Evolutionary conservation across 345 rosid genomes (phyloP).

Genomic region (Carallia brachiata): DNA sequence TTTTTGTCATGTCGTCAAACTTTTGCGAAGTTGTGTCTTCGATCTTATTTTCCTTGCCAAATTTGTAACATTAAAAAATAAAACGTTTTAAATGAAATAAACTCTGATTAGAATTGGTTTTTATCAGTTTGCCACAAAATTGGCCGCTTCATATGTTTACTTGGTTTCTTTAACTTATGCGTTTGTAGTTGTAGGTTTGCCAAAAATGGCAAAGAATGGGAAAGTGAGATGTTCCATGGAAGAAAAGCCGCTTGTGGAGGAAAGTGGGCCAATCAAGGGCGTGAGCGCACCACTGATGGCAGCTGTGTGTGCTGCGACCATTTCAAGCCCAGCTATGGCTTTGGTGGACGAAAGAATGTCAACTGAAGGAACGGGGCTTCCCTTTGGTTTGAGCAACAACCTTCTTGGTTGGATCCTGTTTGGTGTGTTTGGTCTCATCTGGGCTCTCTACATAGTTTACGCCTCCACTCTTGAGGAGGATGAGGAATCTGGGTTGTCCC

Average conservation of each 20-base stretch:
- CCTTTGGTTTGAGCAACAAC: slow-evolving; percentile 93
- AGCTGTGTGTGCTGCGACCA: slow-evolving; percentile 51
- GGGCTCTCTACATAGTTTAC: slow-evolving; percentile 76
- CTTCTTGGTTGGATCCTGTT: slow-evolving; percentile 88
- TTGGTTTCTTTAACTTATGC: neutral
- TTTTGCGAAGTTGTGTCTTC: neutral
- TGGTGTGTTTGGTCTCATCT: slow-evolving; percentile 80
- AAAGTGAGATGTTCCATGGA: slow-evolving; percentile 61
- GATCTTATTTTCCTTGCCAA: neutral
- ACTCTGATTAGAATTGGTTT: too few species aligned
- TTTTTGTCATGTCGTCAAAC: too few species aligned
- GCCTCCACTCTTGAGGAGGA: slow-evolving; percentile 70
- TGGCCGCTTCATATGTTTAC: too few species aligned
- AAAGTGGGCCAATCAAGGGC: slow-evolving; percentile 31
- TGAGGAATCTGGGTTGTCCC: slow-evolving; percentile 91
- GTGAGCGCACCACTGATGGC: slow-evolving; percentile 45
- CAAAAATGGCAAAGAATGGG: slow-evolving; percentile 49
- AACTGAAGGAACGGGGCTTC: slow-evolving; percentile 94
- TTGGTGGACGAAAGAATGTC: slow-evolving; percentile 86
- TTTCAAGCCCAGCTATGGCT: slow-evolving; percentile 75
- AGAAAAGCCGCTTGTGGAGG: slow-evolving; percentile 30
- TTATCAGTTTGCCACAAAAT: too few species aligned
- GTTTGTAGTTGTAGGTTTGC: slow-evolving; percentile 57
- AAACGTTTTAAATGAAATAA: too few species aligned
- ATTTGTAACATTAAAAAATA: too few species aligned